Evolutionary conservation across 257 asterid species (phyloP).

Genomic region (Solanum stenotomum): DNA sequence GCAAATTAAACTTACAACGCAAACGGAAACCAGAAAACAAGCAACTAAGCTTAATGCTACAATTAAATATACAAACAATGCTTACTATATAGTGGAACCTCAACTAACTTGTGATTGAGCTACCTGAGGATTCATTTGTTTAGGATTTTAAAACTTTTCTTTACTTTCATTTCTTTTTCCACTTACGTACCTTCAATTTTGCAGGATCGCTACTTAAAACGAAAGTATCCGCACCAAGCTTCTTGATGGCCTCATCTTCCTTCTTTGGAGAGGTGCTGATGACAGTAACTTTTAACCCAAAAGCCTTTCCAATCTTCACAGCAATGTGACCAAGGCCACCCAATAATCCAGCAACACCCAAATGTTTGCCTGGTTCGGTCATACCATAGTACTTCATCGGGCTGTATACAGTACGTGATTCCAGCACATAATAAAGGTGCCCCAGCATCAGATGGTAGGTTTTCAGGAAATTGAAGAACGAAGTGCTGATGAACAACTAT

Average conservation of each 20-base stretch:
- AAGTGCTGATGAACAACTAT: constrained; percentile 43
- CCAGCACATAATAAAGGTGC: constrained; percentile 69
- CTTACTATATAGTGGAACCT: neutral
- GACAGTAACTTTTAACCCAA: constrained; percentile 56
- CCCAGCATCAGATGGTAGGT: constrained; percentile 34
- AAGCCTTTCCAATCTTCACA: constrained; percentile 62
- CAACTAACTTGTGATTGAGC: neutral
- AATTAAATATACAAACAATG: neutral
- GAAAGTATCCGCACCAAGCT: constrained; percentile 53
- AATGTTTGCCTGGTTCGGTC: constrained; percentile 44
- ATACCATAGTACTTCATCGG: constrained; percentile 55
- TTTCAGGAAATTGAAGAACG: constrained; percentile 45
- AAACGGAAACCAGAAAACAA: neutral
- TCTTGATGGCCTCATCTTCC: constrained; percentile 37
- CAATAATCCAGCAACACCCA: constrained; percentile 60
- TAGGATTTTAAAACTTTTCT: neutral
- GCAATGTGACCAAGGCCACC: constrained; percentile 74
- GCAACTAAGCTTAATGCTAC: neutral
- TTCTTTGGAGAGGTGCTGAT: constrained; percentile 44
- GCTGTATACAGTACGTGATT: constrained; percentile 39
- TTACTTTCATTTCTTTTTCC: neutral
- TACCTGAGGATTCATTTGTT: neutral
- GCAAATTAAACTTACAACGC: neutral
- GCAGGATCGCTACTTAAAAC: constrained; percentile 32
- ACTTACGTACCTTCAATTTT: constrained; percentile 39